Percentiles rank a stretch among this genome's conserved stretches.
phyloP scores from a whole-genome alignment of 805 yeast species.

The Ogataea allantospora region DNA sequence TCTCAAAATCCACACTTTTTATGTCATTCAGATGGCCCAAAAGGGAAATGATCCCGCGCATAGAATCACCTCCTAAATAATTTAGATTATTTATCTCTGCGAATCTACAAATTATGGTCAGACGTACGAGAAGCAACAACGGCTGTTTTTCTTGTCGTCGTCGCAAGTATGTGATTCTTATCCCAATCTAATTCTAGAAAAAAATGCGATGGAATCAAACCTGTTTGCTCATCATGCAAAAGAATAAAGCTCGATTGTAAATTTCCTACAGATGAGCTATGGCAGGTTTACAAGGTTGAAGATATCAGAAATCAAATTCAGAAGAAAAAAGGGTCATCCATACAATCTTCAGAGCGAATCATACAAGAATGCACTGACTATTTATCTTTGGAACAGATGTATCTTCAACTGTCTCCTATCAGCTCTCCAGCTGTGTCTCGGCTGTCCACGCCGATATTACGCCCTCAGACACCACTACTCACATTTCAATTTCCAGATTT shows the following conservation, averaged over 20 bases:
- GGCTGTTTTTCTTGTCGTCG: conserved; percentile 12
- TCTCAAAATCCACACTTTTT: neutral
- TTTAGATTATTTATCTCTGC: no score
- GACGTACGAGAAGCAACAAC: conserved; percentile 1
- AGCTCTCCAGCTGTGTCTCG: no score
- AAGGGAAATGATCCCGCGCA: no score
- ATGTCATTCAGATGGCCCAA: neutral
- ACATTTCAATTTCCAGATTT: conserved; percentile 5
- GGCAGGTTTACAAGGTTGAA: conserved; percentile 5
- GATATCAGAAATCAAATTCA: neutral
- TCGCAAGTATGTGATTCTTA: conserved; percentile 8
- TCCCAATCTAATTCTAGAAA: conserved; percentile 1
- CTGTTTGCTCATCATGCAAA: conserved; percentile 6
- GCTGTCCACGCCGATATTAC: no score
- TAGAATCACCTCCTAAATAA: no score
- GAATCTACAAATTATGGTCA: no score
- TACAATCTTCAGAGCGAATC: neutral
- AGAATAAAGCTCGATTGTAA: conserved; percentile 7
- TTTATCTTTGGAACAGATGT: no score
- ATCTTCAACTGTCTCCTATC: no score
- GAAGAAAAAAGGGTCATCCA: neutral
- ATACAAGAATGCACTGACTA: no score
- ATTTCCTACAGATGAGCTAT: conserved; percentile 4
- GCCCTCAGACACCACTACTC: neutral
- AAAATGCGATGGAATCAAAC: conserved; percentile 9